These are phyloP conservation scores for Coniochaeta prunicola DNA, from an alignment of 2,329 filamentous ascomycete species.

Conservation along the genomic window DNA sequence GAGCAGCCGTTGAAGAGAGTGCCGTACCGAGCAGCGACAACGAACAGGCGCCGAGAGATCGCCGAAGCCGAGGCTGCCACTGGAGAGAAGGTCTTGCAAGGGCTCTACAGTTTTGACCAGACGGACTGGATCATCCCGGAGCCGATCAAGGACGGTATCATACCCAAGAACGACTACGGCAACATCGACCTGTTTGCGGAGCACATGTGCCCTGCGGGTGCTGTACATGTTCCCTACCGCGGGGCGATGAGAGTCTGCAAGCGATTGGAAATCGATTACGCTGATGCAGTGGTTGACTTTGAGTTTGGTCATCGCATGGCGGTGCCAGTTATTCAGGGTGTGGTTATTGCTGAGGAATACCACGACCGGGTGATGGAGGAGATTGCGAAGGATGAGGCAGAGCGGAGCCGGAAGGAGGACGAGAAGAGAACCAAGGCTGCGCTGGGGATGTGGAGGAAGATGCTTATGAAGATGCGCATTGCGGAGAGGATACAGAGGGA, in stretches of 20 bases:
- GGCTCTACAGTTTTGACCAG: constrained; percentile 74
- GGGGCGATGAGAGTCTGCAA: constrained; percentile 76
- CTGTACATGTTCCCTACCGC: constrained; percentile 73
- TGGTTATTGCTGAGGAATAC: constrained; percentile 80
- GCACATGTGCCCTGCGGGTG: constrained; percentile 79
- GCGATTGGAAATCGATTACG: constrained; percentile 77
- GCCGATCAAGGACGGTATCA: constrained; percentile 75
- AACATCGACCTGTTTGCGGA: constrained; percentile 95
- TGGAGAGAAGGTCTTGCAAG: constrained; percentile 79
- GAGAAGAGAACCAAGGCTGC: constrained; percentile 72
- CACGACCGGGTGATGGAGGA: constrained; percentile 68
- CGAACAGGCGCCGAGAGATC: constrained; percentile 79
- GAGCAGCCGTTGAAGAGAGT: constrained; percentile 77
- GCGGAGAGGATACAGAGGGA: constrained; percentile 68
- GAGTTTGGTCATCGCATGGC: constrained; percentile 95
- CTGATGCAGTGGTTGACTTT: constrained; percentile 92
- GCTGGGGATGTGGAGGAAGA: constrained; percentile 75
- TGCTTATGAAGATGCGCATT: constrained; percentile 79
- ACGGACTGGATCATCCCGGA: constrained; percentile 94
- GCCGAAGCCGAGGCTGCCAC: constrained; percentile 74
- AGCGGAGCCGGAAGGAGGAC: constrained; percentile 70
- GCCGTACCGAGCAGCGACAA: constrained; percentile 83
- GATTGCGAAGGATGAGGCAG: constrained; percentile 69
- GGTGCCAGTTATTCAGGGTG: constrained; percentile 83
- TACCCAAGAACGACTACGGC: constrained; percentile 90